Base-by-base conservation (phyloP, 441 rosid genomes). In the Syzygium malaccense region DNA sequence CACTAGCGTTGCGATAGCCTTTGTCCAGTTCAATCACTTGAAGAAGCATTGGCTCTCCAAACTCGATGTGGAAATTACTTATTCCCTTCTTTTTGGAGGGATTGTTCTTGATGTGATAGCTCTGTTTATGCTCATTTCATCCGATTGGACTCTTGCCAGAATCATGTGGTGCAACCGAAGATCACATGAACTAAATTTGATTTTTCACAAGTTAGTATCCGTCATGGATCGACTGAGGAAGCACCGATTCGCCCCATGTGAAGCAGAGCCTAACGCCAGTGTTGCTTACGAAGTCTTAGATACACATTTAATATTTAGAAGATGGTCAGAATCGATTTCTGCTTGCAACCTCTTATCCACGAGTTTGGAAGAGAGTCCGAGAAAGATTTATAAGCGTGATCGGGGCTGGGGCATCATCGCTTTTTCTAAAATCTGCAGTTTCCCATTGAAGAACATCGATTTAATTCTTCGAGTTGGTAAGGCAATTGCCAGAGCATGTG, bases 261-360 rank as follows among this genome's bases (percentile, higher is more conserved):
- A 56, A 56, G 60, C 0, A 0, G 2, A 56, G 2, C 0, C 4
- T 23, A 56, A 23, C 2, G 10, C 5, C 13, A 23, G 6, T 0
- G 28, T 56, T 56, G 10, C 0, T 56, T 56, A 56, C 60, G 3
- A 0, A 5, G 28, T 9, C 5, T 4, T 56, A 8, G 60, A 56
- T 56, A 56, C 28, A 23, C 13, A 12, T 8, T 56, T 23, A 56
- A 23, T 56, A 23, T 56, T 56, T 56, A 26, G 13, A 56, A 56
- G 60, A 2, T 9, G 13, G 60, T 56, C 6, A 0, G 28, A 23
- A 23, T 56, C 28, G 0, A 23, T 56, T 2, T 56, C 2, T 4
- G 1, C 28, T 56, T 23, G 28, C 0, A 56, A 56, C 60, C 28
- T 56, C 13, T 23, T 8, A 0, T 56, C 5, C 0, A 2, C 3